Conservation (phyloP, 2,329 filamentous ascomycete genomes). For the Pseudodiploospora longispora region DNA sequence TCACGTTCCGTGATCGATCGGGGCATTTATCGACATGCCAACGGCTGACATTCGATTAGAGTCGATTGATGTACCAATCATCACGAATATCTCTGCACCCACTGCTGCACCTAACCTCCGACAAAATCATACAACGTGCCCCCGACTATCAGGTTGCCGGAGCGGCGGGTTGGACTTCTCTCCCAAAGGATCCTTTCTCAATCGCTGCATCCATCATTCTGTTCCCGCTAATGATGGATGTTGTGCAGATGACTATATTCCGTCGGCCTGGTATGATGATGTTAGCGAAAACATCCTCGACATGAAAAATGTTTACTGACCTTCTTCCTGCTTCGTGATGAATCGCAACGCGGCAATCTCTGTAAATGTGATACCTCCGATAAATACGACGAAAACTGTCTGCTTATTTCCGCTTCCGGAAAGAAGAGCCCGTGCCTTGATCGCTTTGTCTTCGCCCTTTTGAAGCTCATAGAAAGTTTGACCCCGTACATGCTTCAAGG, state of each 20-base stretch:
- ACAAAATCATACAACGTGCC: too few species aligned
- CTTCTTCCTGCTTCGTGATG: slow-evolving; percentile 75
- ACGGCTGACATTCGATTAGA: too few species aligned
- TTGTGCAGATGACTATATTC: slow-evolving; percentile 87
- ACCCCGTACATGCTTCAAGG: slow-evolving; percentile 78
- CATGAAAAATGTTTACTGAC: slow-evolving; percentile 28
- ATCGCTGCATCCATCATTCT: slow-evolving; percentile 80
- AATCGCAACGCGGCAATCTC: slow-evolving; percentile 93
- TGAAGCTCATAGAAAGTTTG: slow-evolving; percentile 88
- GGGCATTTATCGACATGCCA: too few species aligned
- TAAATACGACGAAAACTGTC: slow-evolving; percentile 90
- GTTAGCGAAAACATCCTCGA: slow-evolving; percentile 9
- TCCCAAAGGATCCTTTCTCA: slow-evolving; percentile 58
- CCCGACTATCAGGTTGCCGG: not conserved
- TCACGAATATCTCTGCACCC: too few species aligned
- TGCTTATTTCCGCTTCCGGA: slow-evolving; percentile 73
- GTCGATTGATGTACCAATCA: too few species aligned
- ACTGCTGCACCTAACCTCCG: too few species aligned
- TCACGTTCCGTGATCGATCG: too few species aligned
- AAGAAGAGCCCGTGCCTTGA: slow-evolving; percentile 75
- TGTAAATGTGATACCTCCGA: slow-evolving; percentile 94
- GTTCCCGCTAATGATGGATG: slow-evolving; percentile 82
- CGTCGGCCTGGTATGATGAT: slow-evolving; percentile 48
- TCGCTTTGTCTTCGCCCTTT: slow-evolving; percentile 85
- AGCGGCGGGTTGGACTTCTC: slow-evolving; percentile 21